Base-by-base conservation (phyloP, 2,329 filamentous ascomycete genomes). In the Aspergillus niger region DNA sequence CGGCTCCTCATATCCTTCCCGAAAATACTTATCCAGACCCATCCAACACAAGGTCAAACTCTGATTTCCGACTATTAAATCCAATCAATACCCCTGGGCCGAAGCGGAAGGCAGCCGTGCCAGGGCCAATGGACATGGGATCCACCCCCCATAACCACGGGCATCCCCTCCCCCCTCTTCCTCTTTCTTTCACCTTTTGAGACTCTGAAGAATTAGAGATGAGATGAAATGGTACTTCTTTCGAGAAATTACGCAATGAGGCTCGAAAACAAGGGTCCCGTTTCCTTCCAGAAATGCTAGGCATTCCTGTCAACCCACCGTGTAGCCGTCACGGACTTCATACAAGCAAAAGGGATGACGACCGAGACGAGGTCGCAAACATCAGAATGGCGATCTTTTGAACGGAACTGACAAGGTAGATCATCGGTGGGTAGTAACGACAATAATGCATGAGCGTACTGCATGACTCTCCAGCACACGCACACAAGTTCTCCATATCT, bases 11-110 rank as follows among this genome's bases (percentile, higher is more conserved):
- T 32, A 30, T 30, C 39, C 26, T 47, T 55, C 53, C 53, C 53
- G 53, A 55, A 55, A 44, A 24, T 32, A 20, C 20, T 20, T 20
- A 43, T 32, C 38, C 24, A 44, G 52, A n/a, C 38, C 17, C 41
- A 20, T 41, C 22, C 52, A 17, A 20, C 28, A n/a, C 24, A 22
- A 47, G 41, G 38, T 44, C 39, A 55, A 55, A 55, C 24, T 55
- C 53, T 55, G 53, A 47, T 55, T 36, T 55, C 11, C 53, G 7
- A 38, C 53, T 55, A 47, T 55, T 55, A 43, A 50, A 50, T 50
- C 47, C 47, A 50, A 50, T 30, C 24, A 50, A 13, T 43, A 13
- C 13, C 36, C 38, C 38, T 28, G 26, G 38, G 30, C 17, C 36
- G 28, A 36, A 36, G 28, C 50, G 8, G n/a, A 32, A 52, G 24